Base-by-base conservation (phyloP, 148 eudicot genomes). In the Fagopyrum tataricum region DNA sequence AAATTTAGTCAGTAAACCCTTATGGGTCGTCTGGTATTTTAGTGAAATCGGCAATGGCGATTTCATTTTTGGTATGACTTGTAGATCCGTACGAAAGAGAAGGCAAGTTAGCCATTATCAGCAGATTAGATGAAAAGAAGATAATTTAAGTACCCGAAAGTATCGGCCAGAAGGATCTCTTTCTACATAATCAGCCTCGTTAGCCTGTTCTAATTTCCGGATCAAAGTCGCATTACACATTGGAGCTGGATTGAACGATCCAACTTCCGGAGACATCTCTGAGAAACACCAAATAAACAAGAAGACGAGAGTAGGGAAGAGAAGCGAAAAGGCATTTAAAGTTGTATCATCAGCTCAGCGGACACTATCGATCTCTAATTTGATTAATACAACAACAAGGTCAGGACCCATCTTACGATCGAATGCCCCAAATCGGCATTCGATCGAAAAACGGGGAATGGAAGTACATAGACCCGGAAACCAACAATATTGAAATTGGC, bases 111-210 rank as follows among this genome's bases (percentile, higher is more conserved):
- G 37, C 37, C 37, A 31, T 31, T 31, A 31, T 31, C 37, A 31
- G 37, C 37, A 31, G 37, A 48, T 13, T 1, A 49, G 55, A 49
- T 8, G 14, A 7, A 11, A 48, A 52, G 6, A 52, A 4, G 2
- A 31, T 31, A 3, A 3, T 31, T 31, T 31, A 31, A 52, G 21
- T 93, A 93, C 98, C 94, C 96, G 87, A 78, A 90, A 84, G 73
- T 90, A 93, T 55, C 98, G 90, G 68, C 89, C 89, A 20, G 71
- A 78, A 4, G 91, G 89, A 75, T 87, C 93, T 39, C 61, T 87
- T 80, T 93, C 98, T 4, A 85, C 87, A 44, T 67, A 80, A 69
- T 87, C 87, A 64, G 67, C 77, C 13, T 86, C 87, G 68, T 62
- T 48, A 70, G 55, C 53, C 53, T 72, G 40, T 2, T 39, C 84